Evolutionary conservation across 176 grass and related monocot species (phyloP), one percentile per base, ranked within the genome.

Genomic region (Dactylis glomerata): DNA sequence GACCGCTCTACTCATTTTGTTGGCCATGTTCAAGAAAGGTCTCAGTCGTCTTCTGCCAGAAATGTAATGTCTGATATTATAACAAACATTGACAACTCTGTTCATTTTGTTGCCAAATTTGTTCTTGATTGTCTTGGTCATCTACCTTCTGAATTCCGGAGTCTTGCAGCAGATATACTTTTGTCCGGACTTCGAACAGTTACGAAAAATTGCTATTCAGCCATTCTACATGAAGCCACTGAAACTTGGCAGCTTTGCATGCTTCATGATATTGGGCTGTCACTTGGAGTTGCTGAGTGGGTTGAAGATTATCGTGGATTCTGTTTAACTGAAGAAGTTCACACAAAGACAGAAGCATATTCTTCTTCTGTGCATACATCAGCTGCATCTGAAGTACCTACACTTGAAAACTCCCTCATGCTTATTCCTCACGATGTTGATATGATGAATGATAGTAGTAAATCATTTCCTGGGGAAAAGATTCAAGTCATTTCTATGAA

Each of bases 231-330:
- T 79, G 83, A 85, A 88, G 89, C 91, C 76, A 93, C 66, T 75
- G 85, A 86, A 78, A 77, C 78, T 67, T 75, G 78, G 51, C 85
- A 98, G 69, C 80, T 88, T 82, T 88, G 86, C 87, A 98, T 98
- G 85, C 93, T 98, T 88, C 96, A 98, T 90, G 93, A 92, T 83
- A 92, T 98, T 95, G 96, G 96, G 59, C 86, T 98, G 47, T 92
- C 93, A 77, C 87, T 90, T 81, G 91, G 93, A 81, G 41, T 98
- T 69, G 49, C 71, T 42, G 96, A 98, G 83, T 95, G 93, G 96
- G 83, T 90, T 71, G 85, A 95, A 73, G 91, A 98, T 86, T 92
- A 84, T 42, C 91, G 59, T 88, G 51, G 81, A 22, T 95, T 95
- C 40, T 87, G 83, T 88, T 89, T 85, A 76, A 80, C 85, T 83